phyloP scores from a whole-genome alignment of 176 grass and related monocot species.

The Musa itinerans region DNA sequence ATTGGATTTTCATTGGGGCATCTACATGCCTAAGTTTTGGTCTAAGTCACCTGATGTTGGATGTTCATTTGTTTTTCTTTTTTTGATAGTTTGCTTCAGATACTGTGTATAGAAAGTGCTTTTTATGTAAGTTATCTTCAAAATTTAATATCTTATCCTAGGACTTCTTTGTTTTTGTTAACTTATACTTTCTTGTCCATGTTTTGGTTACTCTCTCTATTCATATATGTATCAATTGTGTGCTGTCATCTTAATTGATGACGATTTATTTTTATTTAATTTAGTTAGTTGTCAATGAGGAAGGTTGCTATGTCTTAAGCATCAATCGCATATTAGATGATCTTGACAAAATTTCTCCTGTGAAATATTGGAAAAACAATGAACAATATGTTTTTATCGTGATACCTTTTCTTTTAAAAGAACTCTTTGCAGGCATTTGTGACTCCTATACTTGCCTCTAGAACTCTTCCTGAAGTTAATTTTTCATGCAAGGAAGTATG shows the following conservation, averaged over 20 bases:
- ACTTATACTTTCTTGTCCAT: too few species aligned
- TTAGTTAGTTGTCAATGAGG: too few species aligned
- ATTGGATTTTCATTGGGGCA: background rate
- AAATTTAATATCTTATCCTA: too few species aligned
- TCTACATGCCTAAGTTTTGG: background rate
- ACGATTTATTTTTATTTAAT: too few species aligned
- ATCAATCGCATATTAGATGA: background rate
- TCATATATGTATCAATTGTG: too few species aligned
- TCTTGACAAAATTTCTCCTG: background rate
- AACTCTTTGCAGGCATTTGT: background rate
- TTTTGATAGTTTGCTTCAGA: too few species aligned
- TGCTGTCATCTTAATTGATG: too few species aligned
- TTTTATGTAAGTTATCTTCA: too few species aligned
- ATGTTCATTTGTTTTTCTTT: background rate
- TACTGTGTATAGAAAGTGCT: too few species aligned
- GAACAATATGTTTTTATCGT: background rate
- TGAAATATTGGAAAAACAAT: background rate
- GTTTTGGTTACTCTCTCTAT: too few species aligned
- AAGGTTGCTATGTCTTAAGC: too few species aligned
- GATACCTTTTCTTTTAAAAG: background rate
- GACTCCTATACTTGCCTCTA: background rate
- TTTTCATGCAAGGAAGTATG: slow-evolving; percentile 59
- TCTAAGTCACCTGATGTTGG: background rate
- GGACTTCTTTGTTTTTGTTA: too few species aligned
- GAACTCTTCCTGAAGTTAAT: slow-evolving; percentile 6